Conservation (phyloP, 2,329 filamentous ascomycete species). For the Botrytis cinerea region DNA sequence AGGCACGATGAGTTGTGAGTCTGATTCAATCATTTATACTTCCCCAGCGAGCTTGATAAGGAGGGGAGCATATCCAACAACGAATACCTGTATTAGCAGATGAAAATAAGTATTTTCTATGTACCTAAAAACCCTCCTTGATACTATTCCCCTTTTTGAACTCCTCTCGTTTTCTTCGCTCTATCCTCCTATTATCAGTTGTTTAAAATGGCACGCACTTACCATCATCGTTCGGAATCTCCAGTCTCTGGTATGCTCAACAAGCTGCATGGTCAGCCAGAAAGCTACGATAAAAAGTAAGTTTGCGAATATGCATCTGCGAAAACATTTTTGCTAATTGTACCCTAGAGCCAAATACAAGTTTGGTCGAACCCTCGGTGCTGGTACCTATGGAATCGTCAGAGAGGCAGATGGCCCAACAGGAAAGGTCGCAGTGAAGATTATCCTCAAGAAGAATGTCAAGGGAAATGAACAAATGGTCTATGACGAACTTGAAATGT, state of each 20-base stretch:
- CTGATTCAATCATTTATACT: constrained; percentile 24
- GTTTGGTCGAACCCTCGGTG: constrained; percentile 91
- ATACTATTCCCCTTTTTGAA: neutral
- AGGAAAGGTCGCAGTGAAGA: constrained; percentile 94
- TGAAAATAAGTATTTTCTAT: constrained; percentile 10
- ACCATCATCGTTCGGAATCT: constrained; percentile 22
- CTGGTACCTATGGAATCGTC: constrained; percentile 97
- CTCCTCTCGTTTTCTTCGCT: neutral
- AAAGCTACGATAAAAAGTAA: constrained; percentile 98
- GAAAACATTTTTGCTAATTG: constrained; percentile 28
- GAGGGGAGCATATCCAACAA: neutral
- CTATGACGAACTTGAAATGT: constrained; percentile 92
- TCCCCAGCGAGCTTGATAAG: constrained; percentile 10
- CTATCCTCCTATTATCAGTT: constrained; percentile 21
- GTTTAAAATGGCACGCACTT: constrained; percentile 21
- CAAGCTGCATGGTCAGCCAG: constrained; percentile 93
- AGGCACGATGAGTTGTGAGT: constrained; percentile 43
- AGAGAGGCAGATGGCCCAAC: constrained; percentile 84
- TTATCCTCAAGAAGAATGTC: constrained; percentile 99
- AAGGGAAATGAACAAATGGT: constrained; percentile 99
- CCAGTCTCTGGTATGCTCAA: constrained; percentile 88
- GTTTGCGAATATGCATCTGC: constrained; percentile 33
- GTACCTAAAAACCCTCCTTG: neutral
- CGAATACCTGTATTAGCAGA: neutral
- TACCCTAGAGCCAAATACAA: constrained; percentile 73